Base-by-base conservation (phyloP, 2,329 filamentous ascomycete genomes). In the Ophiostoma triangulosporum region DNA sequence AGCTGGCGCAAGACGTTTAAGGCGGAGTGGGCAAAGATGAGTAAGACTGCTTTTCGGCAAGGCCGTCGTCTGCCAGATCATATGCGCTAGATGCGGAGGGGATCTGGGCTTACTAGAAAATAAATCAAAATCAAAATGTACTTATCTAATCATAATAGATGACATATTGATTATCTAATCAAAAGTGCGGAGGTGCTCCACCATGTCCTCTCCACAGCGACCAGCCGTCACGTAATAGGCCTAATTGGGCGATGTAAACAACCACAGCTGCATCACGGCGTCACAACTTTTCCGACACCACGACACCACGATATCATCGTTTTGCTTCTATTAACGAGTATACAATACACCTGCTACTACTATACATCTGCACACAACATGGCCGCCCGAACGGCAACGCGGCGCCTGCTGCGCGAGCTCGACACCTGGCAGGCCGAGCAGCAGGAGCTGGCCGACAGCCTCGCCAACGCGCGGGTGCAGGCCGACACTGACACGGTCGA, bases 341-440 rank as follows among this genome's bases (percentile, higher is more conserved):
- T n/a, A n/a, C n/a, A n/a, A n/a, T n/a, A n/a, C n/a, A n/a, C n/a
- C n/a, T n/a, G n/a, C n/a, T n/a, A n/a, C n/a, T n/a, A n/a, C n/a
- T n/a, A n/a, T 31, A 31, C 12, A 31, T 31, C 3, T 31, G 29
- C 29, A 11, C 29, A 31, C 29, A 36, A 15, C 3, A 49, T 29
- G 57, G 67, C 69, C 45, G 64, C 70, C 35, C 72, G 72, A 59
- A 71, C 66, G 58, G 77, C 78, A 22, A 70, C 74, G 31, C 76
- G 75, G 62, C 74, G 80, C 24, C 71, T 83, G 56, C 64, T 81
- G 57, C 76, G 75, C 62, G 80, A 83, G 64, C 68, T 83, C 51
- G 72, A 74, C 31, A 68, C 66, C 33, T 80, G 73, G 75, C 68
- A 69, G 58, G 66, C 64, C 57, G 77, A 80, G 62, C 64, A 69